These are phyloP conservation scores for Camellia granthamiana DNA, from an alignment of 148 eudicot genomes.

Conservation along the genomic window DNA sequence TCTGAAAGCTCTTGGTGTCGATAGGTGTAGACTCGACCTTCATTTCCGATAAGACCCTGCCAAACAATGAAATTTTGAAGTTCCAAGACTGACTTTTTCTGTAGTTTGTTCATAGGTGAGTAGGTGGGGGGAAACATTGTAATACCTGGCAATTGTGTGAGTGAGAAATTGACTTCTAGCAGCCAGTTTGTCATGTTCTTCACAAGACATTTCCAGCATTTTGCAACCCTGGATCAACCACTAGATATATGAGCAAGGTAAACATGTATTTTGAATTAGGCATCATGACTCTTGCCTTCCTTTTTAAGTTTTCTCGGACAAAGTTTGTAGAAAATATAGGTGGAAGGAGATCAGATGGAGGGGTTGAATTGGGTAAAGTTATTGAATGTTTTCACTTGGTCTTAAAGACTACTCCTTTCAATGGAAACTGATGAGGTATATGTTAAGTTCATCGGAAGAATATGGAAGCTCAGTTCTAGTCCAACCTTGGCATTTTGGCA, in stretches of 20 bases:
- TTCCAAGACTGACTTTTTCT: neutral
- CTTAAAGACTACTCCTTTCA: too few relatives aligned
- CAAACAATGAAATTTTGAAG: neutral
- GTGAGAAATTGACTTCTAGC: constrained; percentile 60
- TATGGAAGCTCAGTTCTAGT: too few relatives aligned
- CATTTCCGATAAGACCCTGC: constrained; percentile 57
- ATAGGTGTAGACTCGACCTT: constrained; percentile 44
- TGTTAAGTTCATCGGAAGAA: too few relatives aligned
- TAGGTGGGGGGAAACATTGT: neutral
- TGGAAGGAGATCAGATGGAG: neutral
- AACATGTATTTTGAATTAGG: neutral
- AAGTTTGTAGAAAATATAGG: neutral
- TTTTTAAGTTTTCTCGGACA: neutral
- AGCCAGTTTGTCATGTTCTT: constrained; percentile 56
- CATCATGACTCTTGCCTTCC: neutral
- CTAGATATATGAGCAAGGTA: neutral
- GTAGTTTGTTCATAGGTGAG: neutral
- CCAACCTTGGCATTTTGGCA: too few relatives aligned
- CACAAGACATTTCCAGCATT: constrained; percentile 64
- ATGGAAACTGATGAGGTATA: too few relatives aligned
- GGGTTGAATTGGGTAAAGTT: neutral
- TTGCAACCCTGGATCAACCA: constrained; percentile 50
- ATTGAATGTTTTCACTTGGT: too few relatives aligned
- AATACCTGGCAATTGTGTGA: constrained; percentile 54
- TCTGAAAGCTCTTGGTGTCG: constrained; percentile 54